A percentile compares a stretch with the other conserved stretches of the same genome.
Conservation (phyloP, 2,329 filamentous ascomycete species). For the Thelonectria rubi region DNA sequence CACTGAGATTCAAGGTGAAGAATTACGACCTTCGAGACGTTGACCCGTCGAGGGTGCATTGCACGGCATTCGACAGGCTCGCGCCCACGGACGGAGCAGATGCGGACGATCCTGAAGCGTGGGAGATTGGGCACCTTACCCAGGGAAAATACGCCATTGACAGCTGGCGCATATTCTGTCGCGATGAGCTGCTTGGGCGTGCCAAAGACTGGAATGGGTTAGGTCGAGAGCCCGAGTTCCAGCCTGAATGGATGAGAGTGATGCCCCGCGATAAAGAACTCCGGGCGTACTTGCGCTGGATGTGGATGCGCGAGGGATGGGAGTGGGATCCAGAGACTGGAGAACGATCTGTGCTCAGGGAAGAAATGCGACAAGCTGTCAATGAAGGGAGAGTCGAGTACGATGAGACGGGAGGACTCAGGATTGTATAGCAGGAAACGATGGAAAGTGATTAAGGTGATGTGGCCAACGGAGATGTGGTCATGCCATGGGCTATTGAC, state of each 20-base stretch:
- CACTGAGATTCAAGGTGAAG: constrained; percentile 62
- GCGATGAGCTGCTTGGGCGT: constrained; percentile 76
- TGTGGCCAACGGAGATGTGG: not conserved
- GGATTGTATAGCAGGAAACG: constrained; percentile 50
- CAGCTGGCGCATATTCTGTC: constrained; percentile 93
- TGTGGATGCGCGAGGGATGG: constrained; percentile 90
- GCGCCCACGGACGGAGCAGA: constrained; percentile 7
- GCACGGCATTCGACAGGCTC: not conserved
- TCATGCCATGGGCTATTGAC: not conserved
- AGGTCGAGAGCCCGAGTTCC: constrained; percentile 63
- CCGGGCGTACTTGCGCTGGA: constrained; percentile 86
- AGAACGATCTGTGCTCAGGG: constrained; percentile 61
- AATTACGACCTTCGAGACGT: constrained; percentile 55
- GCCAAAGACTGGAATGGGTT: constrained; percentile 73
- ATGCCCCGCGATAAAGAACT: constrained; percentile 86
- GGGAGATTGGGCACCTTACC: constrained; percentile 88
- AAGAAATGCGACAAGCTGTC: constrained; percentile 65
- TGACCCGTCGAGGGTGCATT: constrained; percentile 23
- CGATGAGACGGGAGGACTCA: constrained; percentile 59
- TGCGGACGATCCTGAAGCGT: constrained; percentile 56
- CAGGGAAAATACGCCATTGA: constrained; percentile 86
- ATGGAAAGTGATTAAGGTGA: constrained; percentile 2
- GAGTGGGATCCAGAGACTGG: constrained; percentile 81
- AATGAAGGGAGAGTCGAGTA: constrained; percentile 66
- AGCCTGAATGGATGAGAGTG: constrained; percentile 92